Evolutionary conservation across 2,329 filamentous ascomycete species (phyloP).

Genomic region (Lojkania enalia): DNA sequence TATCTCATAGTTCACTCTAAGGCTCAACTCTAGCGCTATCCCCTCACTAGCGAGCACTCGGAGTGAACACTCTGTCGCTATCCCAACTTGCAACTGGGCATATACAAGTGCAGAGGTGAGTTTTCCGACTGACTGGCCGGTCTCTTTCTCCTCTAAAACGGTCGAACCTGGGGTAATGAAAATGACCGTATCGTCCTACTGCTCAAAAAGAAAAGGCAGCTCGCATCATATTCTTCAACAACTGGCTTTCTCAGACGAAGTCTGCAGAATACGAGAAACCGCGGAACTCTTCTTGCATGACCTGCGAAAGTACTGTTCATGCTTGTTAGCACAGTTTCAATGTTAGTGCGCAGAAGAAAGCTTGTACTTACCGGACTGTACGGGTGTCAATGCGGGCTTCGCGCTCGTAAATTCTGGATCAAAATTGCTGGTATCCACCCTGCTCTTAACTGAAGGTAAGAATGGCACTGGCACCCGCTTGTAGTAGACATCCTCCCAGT

Average conservation of each 20-base stretch:
- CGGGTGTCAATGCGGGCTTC: constrained; percentile 92
- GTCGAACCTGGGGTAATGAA: no score
- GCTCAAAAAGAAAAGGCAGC: no score
- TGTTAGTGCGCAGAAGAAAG: constrained; percentile 7
- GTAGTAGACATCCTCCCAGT: constrained; percentile 98
- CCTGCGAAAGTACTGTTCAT: constrained; percentile 81
- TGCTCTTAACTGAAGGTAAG: constrained; percentile 82
- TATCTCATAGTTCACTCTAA: no score
- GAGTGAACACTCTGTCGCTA: no score
- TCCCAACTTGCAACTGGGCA: no score
- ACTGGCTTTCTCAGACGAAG: constrained; percentile 59
- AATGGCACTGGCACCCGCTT: constrained; percentile 91
- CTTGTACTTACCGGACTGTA: constrained; percentile 81
- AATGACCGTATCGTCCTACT: no score
- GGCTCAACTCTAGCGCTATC: no score
- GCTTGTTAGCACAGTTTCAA: constrained; percentile 20
- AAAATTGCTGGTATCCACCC: constrained; percentile 99
- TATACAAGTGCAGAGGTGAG: no score
- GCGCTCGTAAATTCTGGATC: constrained; percentile 98
- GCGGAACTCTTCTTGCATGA: constrained; percentile 99
- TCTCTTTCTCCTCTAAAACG: no score
- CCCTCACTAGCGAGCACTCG: no score
- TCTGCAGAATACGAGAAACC: constrained; percentile 97
- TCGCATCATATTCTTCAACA: no score
- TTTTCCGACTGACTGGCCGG: no score